phyloP scores from a whole-genome alignment of 2,329 filamentous ascomycete genomes.

The Aspergillus terreus region DNA sequence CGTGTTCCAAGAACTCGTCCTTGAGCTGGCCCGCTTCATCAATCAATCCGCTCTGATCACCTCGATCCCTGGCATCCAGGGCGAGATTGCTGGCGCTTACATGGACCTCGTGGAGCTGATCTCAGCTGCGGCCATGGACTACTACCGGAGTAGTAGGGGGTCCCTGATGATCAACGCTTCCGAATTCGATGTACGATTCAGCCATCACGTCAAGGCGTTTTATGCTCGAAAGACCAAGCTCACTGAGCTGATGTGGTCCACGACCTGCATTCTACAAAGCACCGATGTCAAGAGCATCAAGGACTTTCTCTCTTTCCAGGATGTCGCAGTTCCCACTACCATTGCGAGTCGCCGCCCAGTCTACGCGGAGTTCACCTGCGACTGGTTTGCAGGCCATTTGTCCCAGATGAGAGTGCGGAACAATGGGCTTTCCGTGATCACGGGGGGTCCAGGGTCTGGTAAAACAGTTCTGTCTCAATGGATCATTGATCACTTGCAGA shows the following conservation, averaged over 20 bases:
- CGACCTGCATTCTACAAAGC: background rate
- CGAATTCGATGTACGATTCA: background rate
- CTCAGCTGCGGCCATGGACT: background rate
- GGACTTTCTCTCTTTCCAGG: slow-evolving; percentile 1
- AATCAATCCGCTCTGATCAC: background rate
- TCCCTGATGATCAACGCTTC: background rate
- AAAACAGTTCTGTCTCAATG: slow-evolving; percentile 4
- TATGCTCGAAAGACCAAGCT: background rate
- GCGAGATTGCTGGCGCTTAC: background rate
- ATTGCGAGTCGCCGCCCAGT: background rate
- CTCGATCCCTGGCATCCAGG: background rate
- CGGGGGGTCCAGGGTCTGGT: background rate
- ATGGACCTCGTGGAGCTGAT: background rate
- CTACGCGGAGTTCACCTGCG: slow-evolving; percentile 1
- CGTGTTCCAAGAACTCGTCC: background rate
- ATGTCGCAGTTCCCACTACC: background rate
- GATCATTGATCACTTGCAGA: slow-evolving; percentile 2
- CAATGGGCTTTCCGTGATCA: background rate
- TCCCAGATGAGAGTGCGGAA: background rate
- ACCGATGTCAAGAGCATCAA: background rate
- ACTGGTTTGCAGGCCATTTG: slow-evolving; percentile 3
- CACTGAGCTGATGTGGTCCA: background rate
- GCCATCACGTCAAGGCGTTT: background rate
- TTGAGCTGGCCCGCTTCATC: background rate
- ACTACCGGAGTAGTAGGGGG: background rate